phyloP scores from a whole-genome alignment of 176 grass and related monocot genomes.

The Saccharum officinarum region DNA sequence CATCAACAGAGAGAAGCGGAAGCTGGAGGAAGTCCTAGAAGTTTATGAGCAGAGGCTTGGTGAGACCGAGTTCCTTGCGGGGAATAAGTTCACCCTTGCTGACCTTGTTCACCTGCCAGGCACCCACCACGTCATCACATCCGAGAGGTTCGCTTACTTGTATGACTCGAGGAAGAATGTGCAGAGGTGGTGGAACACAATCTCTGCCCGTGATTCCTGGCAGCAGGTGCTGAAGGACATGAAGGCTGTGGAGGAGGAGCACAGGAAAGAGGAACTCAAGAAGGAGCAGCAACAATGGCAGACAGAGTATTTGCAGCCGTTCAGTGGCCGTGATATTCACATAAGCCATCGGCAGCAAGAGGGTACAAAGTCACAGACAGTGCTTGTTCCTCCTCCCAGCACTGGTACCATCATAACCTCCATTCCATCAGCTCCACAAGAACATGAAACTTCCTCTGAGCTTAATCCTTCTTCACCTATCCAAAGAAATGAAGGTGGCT shows the following conservation, averaged over 20 bases:
- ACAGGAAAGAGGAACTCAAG: slow-evolving; percentile 37
- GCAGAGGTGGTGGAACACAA: slow-evolving; percentile 70
- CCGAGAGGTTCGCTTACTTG: slow-evolving; percentile 48
- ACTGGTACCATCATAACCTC: slow-evolving; percentile 20
- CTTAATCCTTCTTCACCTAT: slow-evolving; percentile 18
- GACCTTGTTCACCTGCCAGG: slow-evolving; percentile 82
- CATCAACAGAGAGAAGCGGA: slow-evolving; percentile 38
- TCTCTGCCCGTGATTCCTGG: slow-evolving; percentile 64
- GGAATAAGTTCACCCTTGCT: slow-evolving; percentile 79
- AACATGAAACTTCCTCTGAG: slow-evolving; percentile 10
- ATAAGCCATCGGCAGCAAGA: slow-evolving; percentile 26
- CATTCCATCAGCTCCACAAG: slow-evolving; percentile 8
- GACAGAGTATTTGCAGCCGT: background rate
- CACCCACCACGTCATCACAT: slow-evolving; percentile 52
- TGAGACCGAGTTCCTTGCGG: slow-evolving; percentile 60
- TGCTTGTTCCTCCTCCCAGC: slow-evolving; percentile 36
- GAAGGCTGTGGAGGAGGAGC: slow-evolving; percentile 38
- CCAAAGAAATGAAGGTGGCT: slow-evolving; percentile 25
- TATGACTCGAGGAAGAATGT: slow-evolving; percentile 83
- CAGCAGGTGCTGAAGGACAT: slow-evolving; percentile 49
- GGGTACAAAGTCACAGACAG: slow-evolving; percentile 15
- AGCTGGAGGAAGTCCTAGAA: slow-evolving; percentile 71
- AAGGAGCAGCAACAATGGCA: slow-evolving; percentile 17
- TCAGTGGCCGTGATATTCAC: background rate
- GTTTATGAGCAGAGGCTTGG: slow-evolving; percentile 78